phyloP scores from a whole-genome alignment of 2,329 filamentous ascomycete species.

The Pyrenochaeta sp. region DNA sequence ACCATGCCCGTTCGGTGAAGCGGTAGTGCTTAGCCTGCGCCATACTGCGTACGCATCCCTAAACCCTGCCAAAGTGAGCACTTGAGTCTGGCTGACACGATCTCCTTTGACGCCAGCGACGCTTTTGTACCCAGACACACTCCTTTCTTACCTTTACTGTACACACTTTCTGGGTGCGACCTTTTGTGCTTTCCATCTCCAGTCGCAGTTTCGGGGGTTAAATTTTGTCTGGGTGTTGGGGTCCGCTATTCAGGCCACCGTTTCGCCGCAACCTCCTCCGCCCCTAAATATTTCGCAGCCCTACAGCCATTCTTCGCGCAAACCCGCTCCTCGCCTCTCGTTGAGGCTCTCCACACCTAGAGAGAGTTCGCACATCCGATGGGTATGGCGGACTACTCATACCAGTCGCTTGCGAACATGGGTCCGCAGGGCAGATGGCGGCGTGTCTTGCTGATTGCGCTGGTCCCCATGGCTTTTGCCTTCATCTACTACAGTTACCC shows the following conservation, averaged over 20 bases:
- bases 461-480: conserved; percentile 39
- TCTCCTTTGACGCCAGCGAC: conserved; percentile 4
- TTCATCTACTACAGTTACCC: conserved; percentile 43
- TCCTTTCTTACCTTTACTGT: conserved; percentile 18
- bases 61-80: conserved; percentile 15
- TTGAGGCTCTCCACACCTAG: background rate
- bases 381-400: conserved; percentile 37
- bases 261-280: conserved; percentile 3
- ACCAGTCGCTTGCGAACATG: conserved; percentile 41
- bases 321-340: background rate
- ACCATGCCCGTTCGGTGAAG: conserved; percentile 11
- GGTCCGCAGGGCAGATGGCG: conserved; percentile 47
- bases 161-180: conserved; percentile 4
- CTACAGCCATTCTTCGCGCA: background rate
- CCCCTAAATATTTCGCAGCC: background rate
- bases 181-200: conserved; percentile 1
- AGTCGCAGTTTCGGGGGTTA: background rate
- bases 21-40: conserved; percentile 10
- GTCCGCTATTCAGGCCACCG: background rate
- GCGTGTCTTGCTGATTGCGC: conserved; percentile 40
- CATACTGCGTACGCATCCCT: background rate
- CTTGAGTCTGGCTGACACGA: conserved; percentile 16
- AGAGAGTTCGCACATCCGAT: conserved; percentile 1
- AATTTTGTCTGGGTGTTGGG: background rate
- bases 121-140: conserved; percentile 7